Conservation (phyloP, 257 asterid genomes). For the Solanum tarijense region DNA sequence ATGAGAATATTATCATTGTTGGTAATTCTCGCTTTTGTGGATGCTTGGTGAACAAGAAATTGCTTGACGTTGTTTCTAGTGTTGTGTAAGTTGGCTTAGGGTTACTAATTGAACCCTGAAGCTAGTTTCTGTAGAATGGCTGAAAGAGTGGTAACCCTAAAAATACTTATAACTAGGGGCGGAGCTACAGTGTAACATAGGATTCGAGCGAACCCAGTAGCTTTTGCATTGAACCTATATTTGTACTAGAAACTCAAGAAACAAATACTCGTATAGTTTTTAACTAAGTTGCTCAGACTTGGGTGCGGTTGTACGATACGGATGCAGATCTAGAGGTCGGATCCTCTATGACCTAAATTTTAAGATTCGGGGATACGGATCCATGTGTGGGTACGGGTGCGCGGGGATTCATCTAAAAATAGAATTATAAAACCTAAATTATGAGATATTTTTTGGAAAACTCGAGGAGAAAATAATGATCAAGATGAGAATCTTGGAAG, state of each 20-base stretch:
- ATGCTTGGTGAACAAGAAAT: background rate
- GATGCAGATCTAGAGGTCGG: background rate
- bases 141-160: background rate
- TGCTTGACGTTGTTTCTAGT: background rate
- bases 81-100: background rate
- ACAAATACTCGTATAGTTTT: background rate
- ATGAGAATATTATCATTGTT: background rate
- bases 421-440: background rate
- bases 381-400: background rate
- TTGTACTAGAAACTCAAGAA: background rate
- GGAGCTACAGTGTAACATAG: background rate
- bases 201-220: background rate
- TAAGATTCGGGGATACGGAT: background rate
- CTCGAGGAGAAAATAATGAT: background rate
- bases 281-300: background rate
- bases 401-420: too few relatives aligned
- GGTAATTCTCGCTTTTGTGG: background rate
- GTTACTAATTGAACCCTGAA: background rate
- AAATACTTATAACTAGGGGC: background rate
- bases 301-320: background rate
- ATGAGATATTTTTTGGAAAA: background rate
- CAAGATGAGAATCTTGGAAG: background rate
- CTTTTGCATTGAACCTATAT: background rate
- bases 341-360: background rate
- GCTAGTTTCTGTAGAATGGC: background rate